A percentile compares a stretch with the other conserved stretches of the same genome.
phyloP scores from a whole-genome alignment of 2,329 filamentous ascomycete species.

The Colletotrichum simmondsii region DNA sequence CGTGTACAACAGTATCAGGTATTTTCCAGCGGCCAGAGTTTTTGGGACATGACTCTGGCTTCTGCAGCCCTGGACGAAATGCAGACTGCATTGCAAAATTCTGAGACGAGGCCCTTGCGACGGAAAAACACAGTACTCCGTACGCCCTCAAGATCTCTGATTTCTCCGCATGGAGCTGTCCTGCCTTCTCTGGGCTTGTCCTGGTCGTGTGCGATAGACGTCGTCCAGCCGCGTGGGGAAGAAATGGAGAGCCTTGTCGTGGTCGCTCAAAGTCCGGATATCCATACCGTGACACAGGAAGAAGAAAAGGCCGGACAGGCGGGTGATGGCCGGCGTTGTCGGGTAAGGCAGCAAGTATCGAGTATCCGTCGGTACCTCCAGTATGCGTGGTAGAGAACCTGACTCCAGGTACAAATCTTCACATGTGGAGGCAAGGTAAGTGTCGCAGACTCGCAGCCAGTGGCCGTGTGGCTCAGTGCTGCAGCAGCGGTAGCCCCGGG shows the following conservation, averaged over 20 bases:
- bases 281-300: conserved; percentile 1
- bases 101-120: conserved; percentile 14
- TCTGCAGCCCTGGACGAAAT: neutral
- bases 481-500: conserved; percentile 19
- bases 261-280: neutral
- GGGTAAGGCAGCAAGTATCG: too few relatives aligned
- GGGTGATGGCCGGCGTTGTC: neutral
- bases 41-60: conserved; percentile 14
- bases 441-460: neutral
- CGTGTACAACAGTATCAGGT: neutral
- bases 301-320: conserved; percentile 9
- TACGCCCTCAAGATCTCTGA: neutral
- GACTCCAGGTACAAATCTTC: conserved; percentile 13
- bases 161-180: neutral
- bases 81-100: neutral
- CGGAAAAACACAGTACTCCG: neutral
- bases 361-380: too few relatives aligned
- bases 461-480: neutral
- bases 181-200: neutral
- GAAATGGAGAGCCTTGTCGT: neutral
- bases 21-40: neutral
- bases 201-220: neutral
- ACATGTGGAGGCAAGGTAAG: neutral
- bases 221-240: conserved; percentile 8
- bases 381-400: neutral